phyloP scores from a whole-genome alignment of 2,329 filamentous ascomycete genomes.

The Fusarium algeriense region DNA sequence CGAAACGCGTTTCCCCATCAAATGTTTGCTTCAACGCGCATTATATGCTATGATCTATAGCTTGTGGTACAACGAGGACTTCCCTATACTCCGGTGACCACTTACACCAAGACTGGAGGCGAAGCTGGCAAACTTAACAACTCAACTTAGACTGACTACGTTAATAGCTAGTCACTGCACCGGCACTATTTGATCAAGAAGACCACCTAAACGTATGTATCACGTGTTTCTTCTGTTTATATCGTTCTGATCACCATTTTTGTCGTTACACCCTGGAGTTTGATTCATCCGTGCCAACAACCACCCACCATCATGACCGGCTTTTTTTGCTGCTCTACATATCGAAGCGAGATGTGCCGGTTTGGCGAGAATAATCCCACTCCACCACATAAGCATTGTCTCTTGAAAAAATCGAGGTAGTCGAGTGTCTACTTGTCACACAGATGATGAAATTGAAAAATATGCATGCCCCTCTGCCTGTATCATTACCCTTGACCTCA shows the following conservation, averaged over 20 bases:
- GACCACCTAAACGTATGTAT: slow-evolving; percentile 40
- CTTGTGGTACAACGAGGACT: slow-evolving; percentile 13
- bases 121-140: slow-evolving; percentile 26
- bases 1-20: slow-evolving; percentile 27
- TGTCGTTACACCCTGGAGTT: background rate
- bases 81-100: slow-evolving; percentile 32
- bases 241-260: background rate
- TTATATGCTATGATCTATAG: slow-evolving; percentile 14
- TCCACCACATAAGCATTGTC: slow-evolving; percentile 25
- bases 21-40: slow-evolving; percentile 8
- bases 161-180: slow-evolving; percentile 36
- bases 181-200: background rate
- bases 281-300: background rate
- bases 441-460: slow-evolving; percentile 16
- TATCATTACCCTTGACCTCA: slow-evolving; percentile 7
- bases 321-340: slow-evolving; percentile 38
- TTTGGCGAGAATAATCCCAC: slow-evolving; percentile 16
- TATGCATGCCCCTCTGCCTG: slow-evolving; percentile 16
- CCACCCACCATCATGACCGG: slow-evolving; percentile 7
- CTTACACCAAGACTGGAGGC: slow-evolving; percentile 46
- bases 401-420: slow-evolving; percentile 20
- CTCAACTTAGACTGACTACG: slow-evolving; percentile 41
- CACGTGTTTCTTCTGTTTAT: slow-evolving; percentile 18
- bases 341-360: slow-evolving; percentile 26
- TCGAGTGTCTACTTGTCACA: slow-evolving; percentile 33